Conservation (phyloP, 2,329 filamentous ascomycete genomes). For the Alternaria hordeiaustralica region DNA sequence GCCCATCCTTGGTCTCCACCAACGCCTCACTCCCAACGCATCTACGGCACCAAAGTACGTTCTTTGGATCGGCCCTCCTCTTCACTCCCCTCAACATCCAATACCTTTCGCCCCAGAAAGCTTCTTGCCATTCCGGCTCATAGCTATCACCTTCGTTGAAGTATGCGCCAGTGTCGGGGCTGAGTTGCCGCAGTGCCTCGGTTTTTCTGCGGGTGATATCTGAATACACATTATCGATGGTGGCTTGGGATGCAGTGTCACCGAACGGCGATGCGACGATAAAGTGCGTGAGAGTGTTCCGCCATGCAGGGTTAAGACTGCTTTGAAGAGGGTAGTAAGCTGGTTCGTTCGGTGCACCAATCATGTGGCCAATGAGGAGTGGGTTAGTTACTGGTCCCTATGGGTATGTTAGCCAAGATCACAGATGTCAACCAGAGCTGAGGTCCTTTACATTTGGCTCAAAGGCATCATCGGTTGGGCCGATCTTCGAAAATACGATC, state of each 20-base stretch:
- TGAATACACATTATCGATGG: conserved; percentile 21
- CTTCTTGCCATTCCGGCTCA: conserved; percentile 34
- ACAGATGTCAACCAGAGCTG: background rate
- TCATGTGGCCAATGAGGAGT: conserved; percentile 31
- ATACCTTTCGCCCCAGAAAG: conserved; percentile 32
- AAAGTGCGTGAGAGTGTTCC: conserved; percentile 28
- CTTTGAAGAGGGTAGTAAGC: conserved; percentile 22
- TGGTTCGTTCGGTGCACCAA: conserved; percentile 17
- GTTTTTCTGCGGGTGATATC: conserved; percentile 28
- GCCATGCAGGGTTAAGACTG: conserved; percentile 35
- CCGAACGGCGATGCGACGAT: conserved; percentile 23
- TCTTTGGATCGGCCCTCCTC: conserved; percentile 26
- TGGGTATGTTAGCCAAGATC: background rate
- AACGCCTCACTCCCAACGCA: conserved; percentile 40
- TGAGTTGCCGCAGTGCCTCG: conserved; percentile 19
- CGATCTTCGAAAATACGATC: conserved; percentile 21
- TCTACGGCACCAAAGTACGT: conserved; percentile 29
- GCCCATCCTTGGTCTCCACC: conserved; percentile 20
- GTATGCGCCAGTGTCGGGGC: conserved; percentile 34
- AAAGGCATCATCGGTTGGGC: conserved; percentile 15
- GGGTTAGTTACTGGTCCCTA: conserved; percentile 26
- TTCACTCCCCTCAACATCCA: conserved; percentile 24
- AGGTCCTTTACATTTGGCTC: conserved; percentile 19
- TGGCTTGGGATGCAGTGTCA: conserved; percentile 9
- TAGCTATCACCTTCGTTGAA: conserved; percentile 38